These are phyloP conservation scores for Scutellaria barbata DNA, from an alignment of 257 asterid species.

Conservation along the genomic window DNA sequence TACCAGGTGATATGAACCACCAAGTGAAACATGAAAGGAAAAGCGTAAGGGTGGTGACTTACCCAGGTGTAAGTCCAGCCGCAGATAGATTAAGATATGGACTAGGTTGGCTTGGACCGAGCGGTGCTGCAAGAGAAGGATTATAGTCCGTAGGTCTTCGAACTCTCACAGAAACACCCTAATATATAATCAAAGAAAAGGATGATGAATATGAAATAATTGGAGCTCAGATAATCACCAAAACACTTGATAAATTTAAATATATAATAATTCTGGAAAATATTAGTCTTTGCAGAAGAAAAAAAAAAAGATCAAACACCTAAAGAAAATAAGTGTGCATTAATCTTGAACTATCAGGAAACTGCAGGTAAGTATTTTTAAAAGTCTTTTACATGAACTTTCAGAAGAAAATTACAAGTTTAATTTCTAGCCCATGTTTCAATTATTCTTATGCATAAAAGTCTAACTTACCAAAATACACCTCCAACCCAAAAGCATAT, in stretches of 20 bases:
- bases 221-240: slow-evolving; percentile 21
- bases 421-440: neutral
- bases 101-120: slow-evolving; percentile 70
- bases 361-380: slow-evolving; percentile 7
- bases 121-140: slow-evolving; percentile 61
- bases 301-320: neutral
- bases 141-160: slow-evolving; percentile 65
- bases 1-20: slow-evolving; percentile 7
- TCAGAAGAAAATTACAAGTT: neutral
- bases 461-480: neutral
- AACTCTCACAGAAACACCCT: slow-evolving; percentile 66
- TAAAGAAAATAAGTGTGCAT: slow-evolving; percentile 6
- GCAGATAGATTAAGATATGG: slow-evolving; percentile 63
- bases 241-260: slow-evolving; percentile 1
- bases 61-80: slow-evolving; percentile 66
- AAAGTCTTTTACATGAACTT: slow-evolving; percentile 9
- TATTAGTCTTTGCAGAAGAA: slow-evolving; percentile 14
- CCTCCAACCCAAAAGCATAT: slow-evolving; percentile 13
- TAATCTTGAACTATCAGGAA: slow-evolving; percentile 15
- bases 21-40: neutral
- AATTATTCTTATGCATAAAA: neutral
- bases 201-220: slow-evolving; percentile 14
- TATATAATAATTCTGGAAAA: neutral
- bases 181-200: slow-evolving; percentile 20
- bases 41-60: slow-evolving; percentile 29